Base-by-base conservation (phyloP, 345 rosid species). In the Aegle marmelos region DNA sequence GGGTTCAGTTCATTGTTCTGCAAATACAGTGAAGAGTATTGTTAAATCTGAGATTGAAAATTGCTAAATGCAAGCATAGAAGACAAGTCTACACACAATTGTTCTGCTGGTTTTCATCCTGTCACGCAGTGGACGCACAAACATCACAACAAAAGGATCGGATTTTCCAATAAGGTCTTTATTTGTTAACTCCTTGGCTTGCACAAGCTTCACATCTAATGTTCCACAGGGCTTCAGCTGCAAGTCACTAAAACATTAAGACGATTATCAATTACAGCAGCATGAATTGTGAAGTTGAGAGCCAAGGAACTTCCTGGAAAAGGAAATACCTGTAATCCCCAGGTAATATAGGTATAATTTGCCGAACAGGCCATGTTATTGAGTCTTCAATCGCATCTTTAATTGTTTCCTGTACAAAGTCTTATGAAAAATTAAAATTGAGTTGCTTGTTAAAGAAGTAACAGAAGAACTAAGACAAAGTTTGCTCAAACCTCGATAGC, bases 161-260 rank as follows among this genome's bases (percentile, higher is more conserved):
- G 99, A 94, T 86, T 94, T 96, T 70, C 98, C 98, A 33, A 96
- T 79, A 5, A 96, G 22, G 86, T 96, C 98, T 87, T 93, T 95
- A 79, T 95, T 93, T 41, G 89, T 79, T 68, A 95, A 84, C 14
- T 88, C 99, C 67, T 91, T 93, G 67, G 92, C 99, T 85, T 92
- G 98, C 73, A 95, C 89, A 74, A 95, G 91, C 86, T 92, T 95
- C 89, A 91, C 99, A 13, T 95, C 98, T 81, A 95, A 80, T 71
- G 80, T 88, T 79, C 99, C 99, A 76, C 88, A 92, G 34, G 99
- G 98, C 89, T 88, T 95, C 83, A 92, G 68, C 85, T 92, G 94
- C 78, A 95, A 79, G 80, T 88, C 90, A 88, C 97, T 95, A 78
- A 53, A 74, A 76, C 68, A 72, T 30, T 6, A 50, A 9, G 16